A percentile compares a stretch with the other conserved stretches of the same genome.
phyloP scores from a whole-genome alignment of 75 land plant species.

The Selaginella moellendorffii region DNA sequence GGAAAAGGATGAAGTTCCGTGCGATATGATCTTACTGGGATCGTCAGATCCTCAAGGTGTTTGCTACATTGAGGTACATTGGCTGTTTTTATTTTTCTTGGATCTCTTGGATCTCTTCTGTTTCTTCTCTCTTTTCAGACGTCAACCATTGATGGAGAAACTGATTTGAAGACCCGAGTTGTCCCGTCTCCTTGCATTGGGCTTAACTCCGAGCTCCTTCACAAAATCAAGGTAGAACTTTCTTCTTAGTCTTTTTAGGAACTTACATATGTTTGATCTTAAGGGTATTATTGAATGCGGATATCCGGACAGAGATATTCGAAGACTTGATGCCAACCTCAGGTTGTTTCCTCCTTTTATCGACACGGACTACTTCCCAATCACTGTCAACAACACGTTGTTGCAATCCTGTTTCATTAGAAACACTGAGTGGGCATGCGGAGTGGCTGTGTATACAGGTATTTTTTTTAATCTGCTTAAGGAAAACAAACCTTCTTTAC shows the following conservation, averaged over 20 bases:
- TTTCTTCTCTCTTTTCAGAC: constrained; percentile 61
- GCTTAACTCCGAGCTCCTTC: constrained; percentile 47
- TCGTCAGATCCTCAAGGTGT: constrained; percentile 79
- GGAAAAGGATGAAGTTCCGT: constrained; percentile 97
- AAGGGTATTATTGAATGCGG: constrained; percentile 96
- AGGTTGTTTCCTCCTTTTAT: constrained; percentile 82
- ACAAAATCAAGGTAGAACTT: constrained; percentile 71
- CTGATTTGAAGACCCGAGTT: constrained; percentile 76
- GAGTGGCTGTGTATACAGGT: constrained; percentile 97
- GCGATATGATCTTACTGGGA: constrained; percentile 85
- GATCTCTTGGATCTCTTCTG: background rate
- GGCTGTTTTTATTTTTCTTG: background rate
- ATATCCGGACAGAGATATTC: constrained; percentile 76
- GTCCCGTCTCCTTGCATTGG: constrained; percentile 77
- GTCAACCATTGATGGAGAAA: constrained; percentile 92
- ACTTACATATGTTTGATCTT: background rate
- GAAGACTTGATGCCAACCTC: constrained; percentile 90
- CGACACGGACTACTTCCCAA: constrained; percentile 74
- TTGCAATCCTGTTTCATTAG: constrained; percentile 86
- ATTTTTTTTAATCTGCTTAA: constrained; percentile 47
- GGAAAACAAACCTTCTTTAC: constrained; percentile 18
- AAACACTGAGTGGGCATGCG: constrained; percentile 96
- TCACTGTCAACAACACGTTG: constrained; percentile 74
- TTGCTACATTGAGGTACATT: constrained; percentile 63
- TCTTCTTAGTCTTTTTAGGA: constrained; percentile 37